A percentile compares a stretch with the other conserved stretches of the same genome.
These are phyloP conservation scores for Hypoxylon sp. DNA, from an alignment of 2,329 filamentous ascomycete species.

Conservation along the genomic window DNA sequence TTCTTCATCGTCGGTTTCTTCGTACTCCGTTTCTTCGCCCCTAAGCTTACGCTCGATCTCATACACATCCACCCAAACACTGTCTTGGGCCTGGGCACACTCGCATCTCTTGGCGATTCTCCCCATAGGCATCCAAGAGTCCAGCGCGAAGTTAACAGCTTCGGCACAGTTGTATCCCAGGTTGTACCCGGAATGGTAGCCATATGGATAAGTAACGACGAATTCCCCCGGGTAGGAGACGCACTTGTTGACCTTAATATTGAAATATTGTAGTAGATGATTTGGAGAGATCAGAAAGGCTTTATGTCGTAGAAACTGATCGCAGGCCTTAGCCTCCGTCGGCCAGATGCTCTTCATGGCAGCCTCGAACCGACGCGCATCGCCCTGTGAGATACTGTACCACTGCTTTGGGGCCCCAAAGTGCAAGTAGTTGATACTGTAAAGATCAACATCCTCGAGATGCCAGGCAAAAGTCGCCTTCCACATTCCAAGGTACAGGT, in stretches of 20 bases:
- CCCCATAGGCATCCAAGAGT: slow-evolving; percentile 94
- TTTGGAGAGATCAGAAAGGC: slow-evolving; percentile 96
- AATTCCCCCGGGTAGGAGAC: slow-evolving; percentile 98
- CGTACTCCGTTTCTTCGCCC: slow-evolving; percentile 87
- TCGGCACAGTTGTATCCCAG: slow-evolving; percentile 98
- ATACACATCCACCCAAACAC: slow-evolving; percentile 96
- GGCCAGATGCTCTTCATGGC: slow-evolving; percentile 98
- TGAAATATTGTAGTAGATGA: slow-evolving; percentile 85
- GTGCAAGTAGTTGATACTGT: slow-evolving; percentile 99
- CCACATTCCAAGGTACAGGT: slow-evolving; percentile 99
- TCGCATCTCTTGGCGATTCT: slow-evolving; percentile 97
- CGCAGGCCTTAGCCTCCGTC: slow-evolving; percentile 92
- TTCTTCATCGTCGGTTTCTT: slow-evolving; percentile 80
- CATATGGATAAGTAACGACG: slow-evolving; percentile 97
- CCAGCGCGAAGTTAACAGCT: slow-evolving; percentile 97
- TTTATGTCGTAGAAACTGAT: slow-evolving; percentile 97
- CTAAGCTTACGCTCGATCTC: slow-evolving; percentile 95
- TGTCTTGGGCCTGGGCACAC: slow-evolving; percentile 93
- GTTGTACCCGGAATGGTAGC: slow-evolving; percentile 98
- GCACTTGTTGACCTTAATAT: slow-evolving; percentile 95
- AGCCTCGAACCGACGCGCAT: slow-evolving; percentile 90
- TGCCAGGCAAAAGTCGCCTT: slow-evolving; percentile 99
- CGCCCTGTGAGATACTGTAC: slow-evolving; percentile 98
- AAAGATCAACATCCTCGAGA: slow-evolving; percentile 96
- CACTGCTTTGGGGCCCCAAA: slow-evolving; percentile 99